A percentile compares a stretch with the other conserved stretches of the same genome.
These are phyloP conservation scores for Xylaria sp. DNA, from an alignment of 2,329 filamentous ascomycete species.

Conservation along the genomic window DNA sequence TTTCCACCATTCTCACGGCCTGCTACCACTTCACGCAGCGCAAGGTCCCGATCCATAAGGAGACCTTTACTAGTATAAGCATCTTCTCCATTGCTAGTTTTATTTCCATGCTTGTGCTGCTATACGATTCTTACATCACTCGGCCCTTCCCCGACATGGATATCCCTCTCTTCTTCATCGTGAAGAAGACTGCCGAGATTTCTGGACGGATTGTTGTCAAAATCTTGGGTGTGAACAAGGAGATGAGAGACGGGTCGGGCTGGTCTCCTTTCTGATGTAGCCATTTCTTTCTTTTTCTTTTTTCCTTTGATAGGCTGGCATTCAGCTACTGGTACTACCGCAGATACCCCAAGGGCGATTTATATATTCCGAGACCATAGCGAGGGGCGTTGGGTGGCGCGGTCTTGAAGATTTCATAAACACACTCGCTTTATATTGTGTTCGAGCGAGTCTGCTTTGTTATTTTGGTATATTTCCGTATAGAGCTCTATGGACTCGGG, in stretches of 20 bases:
- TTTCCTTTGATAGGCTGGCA: background rate
- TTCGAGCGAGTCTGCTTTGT: slow-evolving; percentile 15
- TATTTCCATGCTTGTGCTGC: slow-evolving; percentile 76
- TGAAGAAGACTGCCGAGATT: slow-evolving; percentile 40
- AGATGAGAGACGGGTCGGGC: slow-evolving; percentile 11
- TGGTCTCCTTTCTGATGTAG: background rate
- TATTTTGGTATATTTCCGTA: slow-evolving; percentile 20
- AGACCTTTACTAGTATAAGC: slow-evolving; percentile 80
- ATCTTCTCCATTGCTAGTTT: slow-evolving; percentile 82
- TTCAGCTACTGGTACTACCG: slow-evolving; percentile 13
- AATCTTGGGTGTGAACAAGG: slow-evolving; percentile 45
- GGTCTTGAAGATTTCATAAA: slow-evolving; percentile 10
- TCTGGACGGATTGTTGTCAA: slow-evolving; percentile 42
- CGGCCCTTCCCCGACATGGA: slow-evolving; percentile 67
- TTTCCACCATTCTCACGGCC: slow-evolving; percentile 78
- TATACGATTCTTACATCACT: slow-evolving; percentile 73
- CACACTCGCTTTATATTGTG: slow-evolving; percentile 20
- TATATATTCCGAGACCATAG: slow-evolving; percentile 29
- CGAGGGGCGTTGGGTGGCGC: slow-evolving; percentile 37
- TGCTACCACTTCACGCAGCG: slow-evolving; percentile 82
- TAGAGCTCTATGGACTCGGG: slow-evolving; percentile 1
- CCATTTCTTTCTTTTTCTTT: background rate
- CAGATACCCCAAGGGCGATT: slow-evolving; percentile 22
- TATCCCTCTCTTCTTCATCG: slow-evolving; percentile 44
- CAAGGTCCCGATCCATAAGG: slow-evolving; percentile 82